phyloP scores from a whole-genome alignment of 345 rosid species.

The Odontarrhena argentea region DNA sequence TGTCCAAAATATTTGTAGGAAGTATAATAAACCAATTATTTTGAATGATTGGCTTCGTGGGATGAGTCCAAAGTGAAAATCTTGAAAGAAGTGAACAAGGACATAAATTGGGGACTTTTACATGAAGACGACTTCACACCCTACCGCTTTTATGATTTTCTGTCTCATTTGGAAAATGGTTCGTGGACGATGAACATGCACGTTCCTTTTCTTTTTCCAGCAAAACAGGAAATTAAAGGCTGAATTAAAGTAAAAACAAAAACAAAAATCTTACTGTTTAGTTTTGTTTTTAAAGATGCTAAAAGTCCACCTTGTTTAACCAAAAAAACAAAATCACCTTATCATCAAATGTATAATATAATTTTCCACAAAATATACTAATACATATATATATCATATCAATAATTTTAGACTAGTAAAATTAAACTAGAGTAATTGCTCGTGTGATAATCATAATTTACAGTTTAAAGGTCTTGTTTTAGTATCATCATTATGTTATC shows the following conservation, averaged over 20 bases:
- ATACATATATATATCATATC: too few relatives aligned
- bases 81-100: slow-evolving; percentile 7
- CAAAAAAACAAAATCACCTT: too few relatives aligned
- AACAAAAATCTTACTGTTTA: background rate
- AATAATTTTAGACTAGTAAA: too few relatives aligned
- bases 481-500: too few relatives aligned
- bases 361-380: too few relatives aligned
- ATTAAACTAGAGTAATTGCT: too few relatives aligned
- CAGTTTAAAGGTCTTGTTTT: too few relatives aligned
- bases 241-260: too few relatives aligned
- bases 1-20: too few relatives aligned
- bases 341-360: too few relatives aligned
- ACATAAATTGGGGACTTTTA: slow-evolving; percentile 17
- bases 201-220: slow-evolving; percentile 5
- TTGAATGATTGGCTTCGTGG: background rate
- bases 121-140: slow-evolving; percentile 20
- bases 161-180: slow-evolving; percentile 30
- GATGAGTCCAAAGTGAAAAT: slow-evolving; percentile 6
- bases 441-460: too few relatives aligned
- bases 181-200: slow-evolving; percentile 27
- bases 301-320: too few relatives aligned
- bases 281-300: background rate
- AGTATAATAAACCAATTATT: background rate
- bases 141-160: slow-evolving; percentile 23
- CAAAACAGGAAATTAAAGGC: background rate